Base-by-base conservation (phyloP, 768 basidiomycete genomes). In the Suillus plorans region DNA sequence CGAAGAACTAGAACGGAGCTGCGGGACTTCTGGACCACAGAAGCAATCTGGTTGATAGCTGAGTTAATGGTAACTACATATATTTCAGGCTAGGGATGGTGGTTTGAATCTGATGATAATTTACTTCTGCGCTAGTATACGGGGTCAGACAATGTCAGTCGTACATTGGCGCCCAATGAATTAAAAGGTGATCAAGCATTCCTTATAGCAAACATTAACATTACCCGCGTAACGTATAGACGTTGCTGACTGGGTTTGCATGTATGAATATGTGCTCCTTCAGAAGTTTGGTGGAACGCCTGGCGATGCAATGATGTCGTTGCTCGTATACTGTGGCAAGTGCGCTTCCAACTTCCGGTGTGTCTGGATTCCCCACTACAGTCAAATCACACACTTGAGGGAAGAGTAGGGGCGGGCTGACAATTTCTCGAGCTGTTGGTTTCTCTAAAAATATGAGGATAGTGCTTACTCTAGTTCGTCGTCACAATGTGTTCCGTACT, bases 1-100 rank as follows among this genome's bases (percentile, higher is more conserved):
- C 67, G 86, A 90, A 68, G 87, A 91, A 66, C 73, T 91, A 20
- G 91, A 92, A 71, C 79, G 85, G 52, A 85, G 84, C 62, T 92
- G 91, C 74, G 91, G 90, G 31, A 91, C 89, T 50, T 74, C 69
- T 37, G 60, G 60, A 52, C 61, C 42, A 34, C 60, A 67, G 22
- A 55, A 50, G 14, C 58, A 59, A 42, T 44, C 25, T 59, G 18
- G 41, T 10, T 41, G 18, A 34, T 10, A 55, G 53, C 10, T 55
- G 53, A n/a, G 31, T 55, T 2, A 10, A 41, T 28, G 22, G 2
- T 58, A 16, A 12, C 16, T 22, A 22, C 20, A 16, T 14, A 9
- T 10, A 25, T 37, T 57, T 58, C 16, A 18, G 5, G 25, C 18
- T 28, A 28, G 58, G 6, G 25, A 28, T 28, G 3, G 16, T 57